Conservation (phyloP, 768 basidiomycete genomes). For the Strobilomyces dryophilus region DNA sequence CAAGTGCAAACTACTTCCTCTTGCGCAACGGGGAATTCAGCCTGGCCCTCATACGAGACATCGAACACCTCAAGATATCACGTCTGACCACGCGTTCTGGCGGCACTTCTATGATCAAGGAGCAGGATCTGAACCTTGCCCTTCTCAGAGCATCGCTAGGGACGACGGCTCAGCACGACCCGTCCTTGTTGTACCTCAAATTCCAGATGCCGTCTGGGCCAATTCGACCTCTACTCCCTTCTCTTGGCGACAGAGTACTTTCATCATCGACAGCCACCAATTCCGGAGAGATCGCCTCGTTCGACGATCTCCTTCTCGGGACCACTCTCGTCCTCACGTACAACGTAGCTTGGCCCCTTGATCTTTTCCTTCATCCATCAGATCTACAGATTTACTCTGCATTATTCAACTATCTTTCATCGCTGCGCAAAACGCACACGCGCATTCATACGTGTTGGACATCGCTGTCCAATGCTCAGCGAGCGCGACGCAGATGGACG, state of each 20-base stretch:
- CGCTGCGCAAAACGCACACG: constrained; percentile 80
- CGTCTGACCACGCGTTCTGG: constrained; percentile 67
- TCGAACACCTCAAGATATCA: constrained; percentile 78
- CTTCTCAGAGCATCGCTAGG: constrained; percentile 85
- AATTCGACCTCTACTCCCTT: constrained; percentile 74
- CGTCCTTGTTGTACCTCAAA: constrained; percentile 64
- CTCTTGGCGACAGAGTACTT: constrained; percentile 44
- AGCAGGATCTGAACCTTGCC: constrained; percentile 86
- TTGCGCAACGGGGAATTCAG: constrained; percentile 86
- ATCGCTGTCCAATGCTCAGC: constrained; percentile 79
- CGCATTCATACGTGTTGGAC: constrained; percentile 81
- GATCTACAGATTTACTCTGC: constrained; percentile 73
- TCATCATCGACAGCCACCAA: constrained; percentile 39
- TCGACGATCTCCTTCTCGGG: constrained; percentile 76
- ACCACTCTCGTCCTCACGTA: constrained; percentile 71
- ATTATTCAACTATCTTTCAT: constrained; percentile 79
- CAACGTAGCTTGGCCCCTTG: constrained; percentile 79
- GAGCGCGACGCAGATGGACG: constrained; percentile 81
- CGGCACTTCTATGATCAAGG: constrained; percentile 73
- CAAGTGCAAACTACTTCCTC: constrained; percentile 86
- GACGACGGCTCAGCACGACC: constrained; percentile 84
- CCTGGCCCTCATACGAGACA: constrained; percentile 78
- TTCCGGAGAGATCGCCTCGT: constrained; percentile 43
- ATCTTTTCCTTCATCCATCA: constrained; percentile 77
- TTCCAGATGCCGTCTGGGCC: constrained; percentile 82